These are phyloP conservation scores for Lichina pygmaea DNA, from an alignment of 495 filamentous ascomycete genomes.

Conservation along the genomic window DNA sequence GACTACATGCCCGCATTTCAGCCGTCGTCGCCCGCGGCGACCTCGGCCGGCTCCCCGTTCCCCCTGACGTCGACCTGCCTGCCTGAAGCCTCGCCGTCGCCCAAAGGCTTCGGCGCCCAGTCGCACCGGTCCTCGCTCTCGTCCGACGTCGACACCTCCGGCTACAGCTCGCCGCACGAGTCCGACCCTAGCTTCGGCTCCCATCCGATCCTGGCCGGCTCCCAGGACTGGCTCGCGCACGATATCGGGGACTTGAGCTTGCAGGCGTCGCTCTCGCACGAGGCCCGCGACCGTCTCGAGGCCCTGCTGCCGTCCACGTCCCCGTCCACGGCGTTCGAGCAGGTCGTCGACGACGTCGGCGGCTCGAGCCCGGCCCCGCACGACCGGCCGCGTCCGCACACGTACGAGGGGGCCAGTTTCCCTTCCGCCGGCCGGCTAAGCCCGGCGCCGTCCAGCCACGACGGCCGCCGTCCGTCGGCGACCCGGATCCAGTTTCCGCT, in stretches of 20 bases:
- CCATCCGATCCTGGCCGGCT: too few relatives aligned
- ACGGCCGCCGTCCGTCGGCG: slow-evolving; percentile 14
- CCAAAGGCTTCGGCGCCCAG: background rate
- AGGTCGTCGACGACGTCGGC: background rate
- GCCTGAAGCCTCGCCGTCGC: background rate
- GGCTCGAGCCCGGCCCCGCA: background rate
- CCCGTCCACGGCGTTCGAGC: too few relatives aligned
- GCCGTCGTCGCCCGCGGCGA: background rate
- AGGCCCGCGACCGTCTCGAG: too few relatives aligned
- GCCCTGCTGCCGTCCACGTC: too few relatives aligned
- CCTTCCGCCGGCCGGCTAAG: too few relatives aligned
- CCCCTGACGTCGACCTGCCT: background rate
- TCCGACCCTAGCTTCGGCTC: slow-evolving; percentile 7
- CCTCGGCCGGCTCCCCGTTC: background rate
- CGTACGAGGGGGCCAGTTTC: background rate
- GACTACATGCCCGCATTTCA: background rate
- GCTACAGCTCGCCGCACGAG: slow-evolving; percentile 5
- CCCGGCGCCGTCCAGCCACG: slow-evolving; percentile 12
- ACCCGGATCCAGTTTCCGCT: slow-evolving; percentile 13
- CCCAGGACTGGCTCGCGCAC: too few relatives aligned
- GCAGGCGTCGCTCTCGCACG: too few relatives aligned
- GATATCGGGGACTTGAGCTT: too few relatives aligned
- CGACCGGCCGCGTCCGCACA: background rate
- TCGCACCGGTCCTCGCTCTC: slow-evolving; percentile 16
- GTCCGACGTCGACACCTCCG: slow-evolving; percentile 1